These are phyloP conservation scores for Tardiomyces depauwii DNA, from an alignment of 1,139 yeast genomes.

Conservation along the genomic window DNA sequence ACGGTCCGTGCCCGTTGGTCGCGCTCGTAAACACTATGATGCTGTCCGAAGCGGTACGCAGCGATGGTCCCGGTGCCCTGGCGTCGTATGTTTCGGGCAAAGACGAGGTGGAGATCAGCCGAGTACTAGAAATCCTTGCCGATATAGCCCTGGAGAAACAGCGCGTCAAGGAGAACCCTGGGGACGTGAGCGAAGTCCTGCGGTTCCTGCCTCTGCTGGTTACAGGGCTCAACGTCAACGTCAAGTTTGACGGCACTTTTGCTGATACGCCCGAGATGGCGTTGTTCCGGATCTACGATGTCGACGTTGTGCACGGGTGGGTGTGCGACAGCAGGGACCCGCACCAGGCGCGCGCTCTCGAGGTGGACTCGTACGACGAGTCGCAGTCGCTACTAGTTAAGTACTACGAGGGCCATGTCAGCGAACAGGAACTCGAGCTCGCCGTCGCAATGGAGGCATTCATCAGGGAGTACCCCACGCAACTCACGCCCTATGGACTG, in stretches of 20 bases:
- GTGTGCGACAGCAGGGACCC: constrained; percentile 28
- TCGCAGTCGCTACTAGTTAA: constrained; percentile 32
- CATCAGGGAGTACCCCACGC: constrained; percentile 48
- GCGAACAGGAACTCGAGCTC: not conserved
- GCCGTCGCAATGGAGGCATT: constrained; percentile 27
- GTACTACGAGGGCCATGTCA: constrained; percentile 15
- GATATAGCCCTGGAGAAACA: constrained; percentile 28
- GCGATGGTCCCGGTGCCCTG: constrained; percentile 1
- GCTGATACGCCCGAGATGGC: constrained; percentile 34
- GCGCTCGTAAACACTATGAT: constrained; percentile 63
- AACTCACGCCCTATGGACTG: constrained; percentile 58
- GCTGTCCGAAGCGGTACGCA: constrained; percentile 14
- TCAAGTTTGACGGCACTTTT: constrained; percentile 57
- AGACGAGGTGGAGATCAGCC: constrained; percentile 16
- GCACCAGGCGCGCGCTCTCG: constrained; percentile 23
- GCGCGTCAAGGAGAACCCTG: constrained; percentile 1
- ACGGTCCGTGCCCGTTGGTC: constrained; percentile 88
- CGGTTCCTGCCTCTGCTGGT: constrained; percentile 52
- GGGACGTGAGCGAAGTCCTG: constrained; percentile 31
- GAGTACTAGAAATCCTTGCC: constrained; percentile 23
- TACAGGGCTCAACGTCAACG: constrained; percentile 66
- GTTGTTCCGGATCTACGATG: constrained; percentile 35
- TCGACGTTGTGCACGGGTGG: constrained; percentile 44
- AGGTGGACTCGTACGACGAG: constrained; percentile 34
- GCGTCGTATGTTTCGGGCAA: constrained; percentile 11